Percentiles rank a stretch among this genome's conserved stretches.
These are phyloP conservation scores for Platanthera zijinensis DNA, from an alignment of 106 monocot species.

Conservation along the genomic window DNA sequence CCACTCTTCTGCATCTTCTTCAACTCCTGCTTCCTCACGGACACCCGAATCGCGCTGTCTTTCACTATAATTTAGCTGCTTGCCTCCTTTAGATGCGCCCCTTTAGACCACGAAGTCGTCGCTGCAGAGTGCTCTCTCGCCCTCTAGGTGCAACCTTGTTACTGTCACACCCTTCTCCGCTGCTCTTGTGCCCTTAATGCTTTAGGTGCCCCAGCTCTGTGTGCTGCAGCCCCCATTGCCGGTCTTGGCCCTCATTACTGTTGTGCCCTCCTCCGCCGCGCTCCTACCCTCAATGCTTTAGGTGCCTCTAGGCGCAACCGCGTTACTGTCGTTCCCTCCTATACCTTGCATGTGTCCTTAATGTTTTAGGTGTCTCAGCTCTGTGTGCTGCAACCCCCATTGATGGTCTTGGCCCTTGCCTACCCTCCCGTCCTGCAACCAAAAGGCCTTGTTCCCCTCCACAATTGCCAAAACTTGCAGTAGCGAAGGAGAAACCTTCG, in stretches of 20 bases:
- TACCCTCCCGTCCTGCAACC: slow-evolving; percentile 52
- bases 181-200: slow-evolving; percentile 78
- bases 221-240: slow-evolving; percentile 34
- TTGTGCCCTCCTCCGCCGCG: no score
- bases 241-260: neutral
- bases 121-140: slow-evolving; percentile 90
- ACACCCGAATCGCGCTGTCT: slow-evolving; percentile 86
- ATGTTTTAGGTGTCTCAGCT: slow-evolving; percentile 75
- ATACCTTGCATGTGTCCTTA: slow-evolving; percentile 20
- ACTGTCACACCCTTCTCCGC: slow-evolving; percentile 80
- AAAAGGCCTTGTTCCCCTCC: slow-evolving; percentile 38
- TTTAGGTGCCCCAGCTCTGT: slow-evolving; percentile 44
- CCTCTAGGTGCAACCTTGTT: slow-evolving; percentile 74
- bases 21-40: slow-evolving; percentile 39
- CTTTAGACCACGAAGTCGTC: slow-evolving; percentile 68
- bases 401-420: slow-evolving; percentile 78
- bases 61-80: slow-evolving; percentile 93
- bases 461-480: neutral
- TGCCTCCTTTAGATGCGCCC: slow-evolving; percentile 85
- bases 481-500: neutral
- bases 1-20: no score
- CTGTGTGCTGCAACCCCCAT: slow-evolving; percentile 41
- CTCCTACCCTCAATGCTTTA: slow-evolving; percentile 22
- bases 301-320: slow-evolving; percentile 35
- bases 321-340: neutral